Conservation (phyloP, 805 yeast genomes). For the Ogataea parapolymorpha region DNA sequence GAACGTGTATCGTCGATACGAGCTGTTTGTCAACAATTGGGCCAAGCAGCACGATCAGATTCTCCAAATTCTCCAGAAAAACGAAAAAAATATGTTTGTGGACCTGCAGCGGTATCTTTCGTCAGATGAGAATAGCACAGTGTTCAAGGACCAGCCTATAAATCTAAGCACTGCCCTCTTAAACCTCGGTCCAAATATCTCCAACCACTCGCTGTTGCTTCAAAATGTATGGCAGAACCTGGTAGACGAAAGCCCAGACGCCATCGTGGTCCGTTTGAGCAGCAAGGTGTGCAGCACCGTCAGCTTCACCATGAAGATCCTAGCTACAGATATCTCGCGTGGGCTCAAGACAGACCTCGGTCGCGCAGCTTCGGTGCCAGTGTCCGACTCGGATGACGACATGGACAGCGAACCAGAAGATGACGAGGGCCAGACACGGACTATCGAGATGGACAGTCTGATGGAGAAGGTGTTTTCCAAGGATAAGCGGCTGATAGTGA, state of each 20-base stretch:
- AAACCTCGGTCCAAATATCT: conserved; percentile 41
- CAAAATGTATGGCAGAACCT: conserved; percentile 26
- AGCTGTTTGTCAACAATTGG: conserved; percentile 41
- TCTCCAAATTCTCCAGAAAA: conserved; percentile 28
- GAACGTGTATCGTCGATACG: conserved; percentile 39
- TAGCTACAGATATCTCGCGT: conserved; percentile 28
- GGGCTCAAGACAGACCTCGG: conserved; percentile 6
- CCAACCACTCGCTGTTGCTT: conserved; percentile 37
- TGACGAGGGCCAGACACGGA: conserved; percentile 12
- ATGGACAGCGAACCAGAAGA: conserved; percentile 9
- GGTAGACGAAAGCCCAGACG: conserved; percentile 7
- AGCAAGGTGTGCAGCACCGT: conserved; percentile 38
- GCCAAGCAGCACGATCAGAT: conserved; percentile 30
- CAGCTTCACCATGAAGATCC: conserved; percentile 34
- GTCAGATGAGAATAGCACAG: conserved; percentile 7
- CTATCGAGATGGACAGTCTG: conserved; percentile 11
- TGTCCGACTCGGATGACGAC: conserved; percentile 8
- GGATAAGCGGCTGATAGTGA: conserved; percentile 20
- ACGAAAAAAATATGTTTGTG: conserved; percentile 35
- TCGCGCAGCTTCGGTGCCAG: conserved; percentile 8
- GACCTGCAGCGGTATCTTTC: conserved; percentile 29
- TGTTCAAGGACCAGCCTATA: conserved; percentile 10
- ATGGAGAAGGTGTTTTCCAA: conserved; percentile 16
- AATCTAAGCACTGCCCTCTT: conserved; percentile 37
- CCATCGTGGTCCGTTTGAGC: conserved; percentile 31